Conservation (phyloP, 441 rosid genomes). For the Viola pubescens region DNA sequence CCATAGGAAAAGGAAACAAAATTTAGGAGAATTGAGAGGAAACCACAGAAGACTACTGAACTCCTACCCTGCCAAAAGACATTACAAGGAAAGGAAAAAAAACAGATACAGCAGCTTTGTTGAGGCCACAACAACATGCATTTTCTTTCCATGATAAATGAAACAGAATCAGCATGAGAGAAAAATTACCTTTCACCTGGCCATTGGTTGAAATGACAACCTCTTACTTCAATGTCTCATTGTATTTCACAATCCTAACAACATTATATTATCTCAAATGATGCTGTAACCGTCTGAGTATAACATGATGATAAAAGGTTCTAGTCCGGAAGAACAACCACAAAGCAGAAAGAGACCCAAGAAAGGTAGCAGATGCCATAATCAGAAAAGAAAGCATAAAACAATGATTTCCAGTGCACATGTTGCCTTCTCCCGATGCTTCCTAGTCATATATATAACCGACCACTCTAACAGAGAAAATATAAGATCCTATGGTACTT, state of each 20-base stretch:
- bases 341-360: conserved; percentile 34
- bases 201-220: too few relatives aligned
- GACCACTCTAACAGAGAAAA: conserved; percentile 61
- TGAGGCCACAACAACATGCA: too few relatives aligned
- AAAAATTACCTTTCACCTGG: too few relatives aligned
- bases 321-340: conserved; percentile 36
- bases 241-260: background rate
- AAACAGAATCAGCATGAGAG: too few relatives aligned
- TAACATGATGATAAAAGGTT: conserved; percentile 28
- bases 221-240: background rate
- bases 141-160: too few relatives aligned
- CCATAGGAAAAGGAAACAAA: too few relatives aligned
- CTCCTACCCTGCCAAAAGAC: too few relatives aligned
- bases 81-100: too few relatives aligned
- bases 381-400: conserved; percentile 46
- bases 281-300: conserved; percentile 25
- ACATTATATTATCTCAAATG: background rate
- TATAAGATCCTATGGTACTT: conserved; percentile 62
- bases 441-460: conserved; percentile 58
- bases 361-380: conserved; percentile 38
- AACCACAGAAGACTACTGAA: too few relatives aligned
- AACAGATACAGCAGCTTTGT: too few relatives aligned
- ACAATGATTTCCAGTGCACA: conserved; percentile 39
- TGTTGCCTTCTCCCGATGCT: conserved; percentile 36
- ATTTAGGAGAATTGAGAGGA: too few relatives aligned